These are phyloP conservation scores for Komagataella mondaviorum DNA, from an alignment of 805 yeast genomes.

Conservation along the genomic window DNA sequence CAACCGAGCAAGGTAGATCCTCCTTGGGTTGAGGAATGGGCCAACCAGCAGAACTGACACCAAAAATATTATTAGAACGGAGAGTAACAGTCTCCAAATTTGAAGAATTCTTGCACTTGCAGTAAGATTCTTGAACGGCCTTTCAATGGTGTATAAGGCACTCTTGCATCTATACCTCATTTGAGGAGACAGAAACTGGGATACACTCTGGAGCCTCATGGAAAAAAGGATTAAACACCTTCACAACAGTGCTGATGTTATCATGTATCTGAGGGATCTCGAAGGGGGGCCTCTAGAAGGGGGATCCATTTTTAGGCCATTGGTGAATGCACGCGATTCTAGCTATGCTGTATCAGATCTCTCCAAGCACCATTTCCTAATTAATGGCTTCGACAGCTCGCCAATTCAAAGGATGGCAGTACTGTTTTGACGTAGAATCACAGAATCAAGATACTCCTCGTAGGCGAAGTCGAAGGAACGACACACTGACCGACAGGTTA, in stretches of 20 bases:
- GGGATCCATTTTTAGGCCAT: background rate
- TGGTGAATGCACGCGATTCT: background rate
- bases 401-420: constrained; percentile 24
- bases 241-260: background rate
- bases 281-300: background rate
- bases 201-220: background rate
- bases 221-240: background rate
- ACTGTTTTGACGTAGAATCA: constrained; percentile 6
- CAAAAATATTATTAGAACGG: constrained; percentile 4
- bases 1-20: constrained; percentile 19
- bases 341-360: background rate
- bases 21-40: constrained; percentile 3
- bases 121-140: constrained; percentile 14
- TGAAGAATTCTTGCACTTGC: constrained; percentile 13
- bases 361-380: background rate
- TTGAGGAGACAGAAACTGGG: background rate
- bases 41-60: constrained; percentile 3
- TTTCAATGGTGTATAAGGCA: constrained; percentile 1
- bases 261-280: background rate
- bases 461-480: constrained; percentile 1
- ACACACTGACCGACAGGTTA: constrained; percentile 6
- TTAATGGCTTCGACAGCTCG: constrained; percentile 14
- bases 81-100: constrained; percentile 7
- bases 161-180: background rate
- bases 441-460: background rate